Evolutionary conservation across 2,329 filamentous ascomycete genomes (phyloP).

Genomic region (Ophiocordyceps unilateralis): DNA sequence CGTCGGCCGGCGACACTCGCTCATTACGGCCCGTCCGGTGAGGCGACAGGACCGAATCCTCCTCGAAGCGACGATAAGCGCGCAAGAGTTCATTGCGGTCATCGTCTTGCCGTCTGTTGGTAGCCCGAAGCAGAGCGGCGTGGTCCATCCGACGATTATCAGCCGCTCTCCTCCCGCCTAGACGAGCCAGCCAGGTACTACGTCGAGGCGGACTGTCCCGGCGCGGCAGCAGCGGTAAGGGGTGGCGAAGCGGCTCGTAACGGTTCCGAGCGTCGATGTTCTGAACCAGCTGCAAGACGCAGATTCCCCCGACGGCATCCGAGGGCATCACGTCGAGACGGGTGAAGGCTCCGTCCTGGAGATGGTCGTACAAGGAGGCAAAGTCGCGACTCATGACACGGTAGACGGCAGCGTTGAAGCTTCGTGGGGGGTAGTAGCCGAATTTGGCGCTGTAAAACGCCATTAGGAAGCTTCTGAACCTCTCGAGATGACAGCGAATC

Average conservation of each 20-base stretch:
- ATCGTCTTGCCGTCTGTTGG: conserved; percentile 24
- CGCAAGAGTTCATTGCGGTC: conserved; percentile 40
- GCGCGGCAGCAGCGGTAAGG: conserved; percentile 40
- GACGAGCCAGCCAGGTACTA: conserved; percentile 22
- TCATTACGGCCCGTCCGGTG: conserved; percentile 37
- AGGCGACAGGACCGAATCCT: conserved; percentile 30
- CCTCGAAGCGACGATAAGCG: conserved; percentile 55
- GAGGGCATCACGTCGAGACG: conserved; percentile 30
- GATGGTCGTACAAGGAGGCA: conserved; percentile 48
- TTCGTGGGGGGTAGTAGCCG: conserved; percentile 53
- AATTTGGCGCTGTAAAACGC: conserved; percentile 49
- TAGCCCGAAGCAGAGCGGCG: conserved; percentile 33
- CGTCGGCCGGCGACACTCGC: conserved; percentile 40
- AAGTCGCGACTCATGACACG: conserved; percentile 52
- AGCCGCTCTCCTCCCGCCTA: conserved; percentile 22
- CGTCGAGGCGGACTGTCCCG: conserved; percentile 13
- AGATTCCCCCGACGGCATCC: conserved; percentile 47
- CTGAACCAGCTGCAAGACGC: conserved; percentile 49
- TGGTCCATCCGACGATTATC: conserved; percentile 32
- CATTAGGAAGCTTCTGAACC: conserved; percentile 52
- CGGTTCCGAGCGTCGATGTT: conserved; percentile 46
- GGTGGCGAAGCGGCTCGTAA: conserved; percentile 42
- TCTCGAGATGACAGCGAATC: conserved; percentile 50
- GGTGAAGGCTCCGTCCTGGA: conserved; percentile 46
- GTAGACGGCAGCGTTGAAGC: conserved; percentile 29